Evolutionary conservation across 805 yeast genomes (phyloP), one percentile per base, ranked within the genome.

Genomic region (Pichia membranifaciens): DNA sequence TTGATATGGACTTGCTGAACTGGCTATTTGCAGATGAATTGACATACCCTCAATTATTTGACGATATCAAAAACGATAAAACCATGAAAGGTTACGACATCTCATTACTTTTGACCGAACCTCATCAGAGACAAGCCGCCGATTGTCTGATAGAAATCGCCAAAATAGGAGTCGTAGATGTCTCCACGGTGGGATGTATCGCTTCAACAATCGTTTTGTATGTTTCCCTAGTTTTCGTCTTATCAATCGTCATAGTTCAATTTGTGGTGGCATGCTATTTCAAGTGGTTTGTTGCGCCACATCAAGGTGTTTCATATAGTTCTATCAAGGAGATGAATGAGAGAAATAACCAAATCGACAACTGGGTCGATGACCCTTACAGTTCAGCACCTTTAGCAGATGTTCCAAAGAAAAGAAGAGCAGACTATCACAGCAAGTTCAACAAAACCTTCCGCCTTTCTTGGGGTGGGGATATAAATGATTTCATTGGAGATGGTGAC

Each of bases 161-260:
- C 44, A 87, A 84, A 65, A 95, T 91, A 15, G 99, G 99, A 20
- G 81, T 79, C 42, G 78, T 93, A 37, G 98, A 93, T 61, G 79
- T 90, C 2, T 87, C 86, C 34, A 81, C 96, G 6, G 80, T 93
- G 58, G 99, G 99, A 5, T 93, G 99, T 68, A 81, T 93, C 59
- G 95, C 96, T 0, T 88, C 97, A 0, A 70, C 81, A 46, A 81
- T 90, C 35, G 96, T 93, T 1, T 74, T 93, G 51, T 79, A 80
- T 56, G 75, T 84, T 6, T 86, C 97, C 1, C 74, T 93, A 58
- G 82, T 85, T 9, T 88, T 93, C 61, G 90, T 93, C 57, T 71
- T 93, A 49, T 76, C 95, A 2, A 78, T 93, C 45, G 95, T 89
- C 21, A 59, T 82, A 44, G 72, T 73, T 38, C 90, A 90, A 67